phyloP scores from a whole-genome alignment of 371 early-diverging fungal genomes.

The Lichtheimia corymbifera region DNA sequence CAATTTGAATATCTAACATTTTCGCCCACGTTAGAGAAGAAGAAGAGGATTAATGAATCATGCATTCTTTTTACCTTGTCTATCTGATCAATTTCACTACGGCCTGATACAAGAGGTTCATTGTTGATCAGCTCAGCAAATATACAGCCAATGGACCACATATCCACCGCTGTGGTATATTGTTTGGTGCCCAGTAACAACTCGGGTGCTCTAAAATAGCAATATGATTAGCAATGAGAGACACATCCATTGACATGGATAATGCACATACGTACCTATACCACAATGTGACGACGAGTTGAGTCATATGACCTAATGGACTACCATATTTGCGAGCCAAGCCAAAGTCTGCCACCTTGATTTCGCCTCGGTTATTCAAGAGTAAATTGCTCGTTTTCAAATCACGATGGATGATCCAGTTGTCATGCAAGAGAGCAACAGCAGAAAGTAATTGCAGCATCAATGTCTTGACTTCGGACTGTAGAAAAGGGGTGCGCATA shows the following conservation, averaged over 20 bases:
- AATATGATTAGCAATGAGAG: background rate
- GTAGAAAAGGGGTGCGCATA: slow-evolving; percentile 79
- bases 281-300: slow-evolving; percentile 92
- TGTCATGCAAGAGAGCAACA: slow-evolving; percentile 86
- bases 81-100: slow-evolving; percentile 82
- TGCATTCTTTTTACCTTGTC: slow-evolving; percentile 48
- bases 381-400: slow-evolving; percentile 96
- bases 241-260: background rate
- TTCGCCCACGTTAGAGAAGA: background rate
- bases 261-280: slow-evolving; percentile 55
- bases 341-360: slow-evolving; percentile 90
- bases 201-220: slow-evolving; percentile 94
- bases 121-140: slow-evolving; percentile 86
- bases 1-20: slow-evolving; percentile 67
- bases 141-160: slow-evolving; percentile 98
- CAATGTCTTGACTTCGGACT: slow-evolving; percentile 91
- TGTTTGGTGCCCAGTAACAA: slow-evolving; percentile 90
- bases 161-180: slow-evolving; percentile 95
- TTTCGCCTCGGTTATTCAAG: slow-evolving; percentile 80
- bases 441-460: slow-evolving; percentile 88
- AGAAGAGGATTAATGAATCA: background rate
- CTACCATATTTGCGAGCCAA: slow-evolving; percentile 79
- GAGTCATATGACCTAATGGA: slow-evolving; percentile 76
- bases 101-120: slow-evolving; percentile 74
- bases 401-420: slow-evolving; percentile 97